These are phyloP conservation scores for Anacardium occidentale DNA, from an alignment of 345 rosid species.

Conservation along the genomic window DNA sequence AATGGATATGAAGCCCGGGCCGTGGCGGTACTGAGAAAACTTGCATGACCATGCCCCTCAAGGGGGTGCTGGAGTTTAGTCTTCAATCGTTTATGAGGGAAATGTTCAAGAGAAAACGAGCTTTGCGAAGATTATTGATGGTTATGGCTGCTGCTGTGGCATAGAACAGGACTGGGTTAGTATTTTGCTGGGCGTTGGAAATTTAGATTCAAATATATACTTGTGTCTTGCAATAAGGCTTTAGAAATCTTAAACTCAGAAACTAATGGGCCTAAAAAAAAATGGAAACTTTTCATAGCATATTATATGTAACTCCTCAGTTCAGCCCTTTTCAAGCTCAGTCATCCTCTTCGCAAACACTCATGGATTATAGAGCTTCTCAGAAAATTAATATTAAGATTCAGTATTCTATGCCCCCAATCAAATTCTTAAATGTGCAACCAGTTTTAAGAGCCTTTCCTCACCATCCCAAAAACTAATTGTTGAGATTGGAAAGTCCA, in stretches of 20 bases:
- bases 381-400: not conserved
- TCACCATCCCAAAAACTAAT: too few species aligned
- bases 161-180: too few species aligned
- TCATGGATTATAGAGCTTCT: not conserved
- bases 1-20: too few species aligned
- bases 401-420: not conserved
- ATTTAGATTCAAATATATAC: constrained; percentile 39
- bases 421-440: constrained; percentile 4
- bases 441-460: not conserved
- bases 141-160: too few species aligned
- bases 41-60: too few species aligned
- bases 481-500: too few species aligned
- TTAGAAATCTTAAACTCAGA: not conserved
- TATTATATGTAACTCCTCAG: too few species aligned
- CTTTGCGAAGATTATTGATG: too few species aligned
- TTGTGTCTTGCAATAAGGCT: constrained; percentile 28
- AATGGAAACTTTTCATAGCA: not conserved
- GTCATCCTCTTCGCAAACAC: not conserved
- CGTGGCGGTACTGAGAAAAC: not conserved
- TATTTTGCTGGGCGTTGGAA: constrained; percentile 42
- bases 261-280: not conserved
- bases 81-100: constrained; percentile 22
- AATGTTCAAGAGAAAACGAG: not conserved
- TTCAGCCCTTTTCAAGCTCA: not conserved
- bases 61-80: too few species aligned